phyloP scores from a whole-genome alignment of 2,329 filamentous ascomycete genomes.

The Knufia petricola region DNA sequence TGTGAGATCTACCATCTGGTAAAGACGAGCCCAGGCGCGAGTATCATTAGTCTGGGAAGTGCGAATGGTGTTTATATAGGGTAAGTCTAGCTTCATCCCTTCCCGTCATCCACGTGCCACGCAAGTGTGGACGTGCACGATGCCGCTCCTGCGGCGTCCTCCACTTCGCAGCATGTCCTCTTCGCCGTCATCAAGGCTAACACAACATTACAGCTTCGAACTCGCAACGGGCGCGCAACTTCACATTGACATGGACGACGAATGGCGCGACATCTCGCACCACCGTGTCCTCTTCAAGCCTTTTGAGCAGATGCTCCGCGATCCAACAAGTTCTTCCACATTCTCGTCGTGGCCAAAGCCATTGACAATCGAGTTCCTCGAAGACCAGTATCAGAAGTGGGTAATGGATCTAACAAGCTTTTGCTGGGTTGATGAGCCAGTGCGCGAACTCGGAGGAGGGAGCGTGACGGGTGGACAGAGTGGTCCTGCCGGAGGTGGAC shows the following conservation, averaged over 20 bases:
- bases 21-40: conserved; percentile 22
- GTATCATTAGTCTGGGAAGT: conserved; percentile 21
- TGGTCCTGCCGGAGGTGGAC: not conserved
- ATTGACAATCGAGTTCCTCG: conserved; percentile 22
- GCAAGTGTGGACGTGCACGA: no score
- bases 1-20: conserved; percentile 23
- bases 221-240: conserved; percentile 21
- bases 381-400: conserved; percentile 21
- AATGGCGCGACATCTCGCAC: conserved; percentile 23
- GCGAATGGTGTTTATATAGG: conserved; percentile 21
- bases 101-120: no score
- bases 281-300: conserved; percentile 21
- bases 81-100: conserved; percentile 14
- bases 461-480: not conserved
- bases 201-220: conserved; percentile 19
- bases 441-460: conserved; percentile 17
- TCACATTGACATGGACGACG: conserved; percentile 23
- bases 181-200: no score
- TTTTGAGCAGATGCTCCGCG: conserved; percentile 20
- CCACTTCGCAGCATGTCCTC: no score
- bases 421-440: conserved; percentile 21
- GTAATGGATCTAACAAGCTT: conserved; percentile 19
- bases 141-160: no score
- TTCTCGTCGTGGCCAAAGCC: conserved; percentile 22
- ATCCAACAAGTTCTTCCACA: conserved; percentile 15